Percentiles rank a stretch among this genome's conserved stretches.
Conservation (phyloP, 2,329 filamentous ascomycete genomes). For the Anthostomella pinea region DNA sequence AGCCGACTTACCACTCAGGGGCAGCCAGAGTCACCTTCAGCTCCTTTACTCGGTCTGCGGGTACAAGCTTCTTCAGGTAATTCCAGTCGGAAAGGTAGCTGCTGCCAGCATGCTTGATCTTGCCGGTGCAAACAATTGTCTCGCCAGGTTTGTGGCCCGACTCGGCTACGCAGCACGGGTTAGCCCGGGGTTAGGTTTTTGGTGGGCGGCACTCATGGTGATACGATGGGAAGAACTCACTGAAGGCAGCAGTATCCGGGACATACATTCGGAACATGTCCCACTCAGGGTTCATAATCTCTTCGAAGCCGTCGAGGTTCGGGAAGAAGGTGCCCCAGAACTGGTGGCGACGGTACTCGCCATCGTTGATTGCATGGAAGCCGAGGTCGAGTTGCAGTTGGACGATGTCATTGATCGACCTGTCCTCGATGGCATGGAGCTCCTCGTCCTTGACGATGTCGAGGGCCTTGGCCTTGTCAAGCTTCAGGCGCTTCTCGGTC, state of each 20-base stretch:
- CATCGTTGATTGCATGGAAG: constrained; percentile 59
- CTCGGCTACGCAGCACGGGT: constrained; percentile 38
- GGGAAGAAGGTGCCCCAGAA: constrained; percentile 49
- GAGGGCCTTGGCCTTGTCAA: constrained; percentile 36
- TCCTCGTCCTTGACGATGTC: constrained; percentile 38
- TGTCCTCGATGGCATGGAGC: constrained; percentile 55
- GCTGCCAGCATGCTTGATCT: constrained; percentile 45
- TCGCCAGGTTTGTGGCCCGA: constrained; percentile 46
- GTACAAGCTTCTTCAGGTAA: constrained; percentile 44
- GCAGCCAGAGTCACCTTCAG: constrained; percentile 52
- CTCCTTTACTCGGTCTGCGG: constrained; percentile 59
- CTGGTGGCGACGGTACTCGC: constrained; percentile 41
- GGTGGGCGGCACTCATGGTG: too few species aligned
- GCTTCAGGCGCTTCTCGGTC: constrained; percentile 55
- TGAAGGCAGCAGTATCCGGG: constrained; percentile 43
- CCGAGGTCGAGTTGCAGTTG: constrained; percentile 66
- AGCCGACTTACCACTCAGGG: constrained; percentile 44
- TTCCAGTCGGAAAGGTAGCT: constrained; percentile 42
- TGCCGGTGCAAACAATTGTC: constrained; percentile 43
- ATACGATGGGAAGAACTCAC: constrained; percentile 33
- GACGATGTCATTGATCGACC: constrained; percentile 64
- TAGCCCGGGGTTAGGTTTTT: constrained; percentile 39
- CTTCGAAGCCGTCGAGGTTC: constrained; percentile 41
- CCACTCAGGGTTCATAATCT: constrained; percentile 47
- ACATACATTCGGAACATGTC: constrained; percentile 53